Base-by-base conservation (phyloP, 106 monocot species). In the Dendrobium chrysotoxum region DNA sequence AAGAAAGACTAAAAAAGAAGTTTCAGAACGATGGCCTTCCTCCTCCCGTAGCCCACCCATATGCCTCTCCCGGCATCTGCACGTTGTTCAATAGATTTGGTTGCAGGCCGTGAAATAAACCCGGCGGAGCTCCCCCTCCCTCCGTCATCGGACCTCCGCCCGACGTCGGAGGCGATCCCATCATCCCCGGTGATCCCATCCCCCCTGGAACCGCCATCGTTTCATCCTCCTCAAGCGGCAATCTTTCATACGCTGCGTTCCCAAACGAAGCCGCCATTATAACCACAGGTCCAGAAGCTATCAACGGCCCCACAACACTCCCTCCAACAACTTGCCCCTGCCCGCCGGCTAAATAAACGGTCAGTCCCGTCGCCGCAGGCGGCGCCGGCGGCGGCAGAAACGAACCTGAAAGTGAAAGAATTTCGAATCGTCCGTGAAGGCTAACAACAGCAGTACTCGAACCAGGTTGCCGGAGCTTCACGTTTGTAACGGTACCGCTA, bases 261-360 rank as follows among this genome's bases (percentile, higher is more conserved):
- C 83, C 86, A 67, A 91, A 91, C 0, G 87, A 87, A 1, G 91
- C 88, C 11, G 91, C 86, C 91, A 91, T 91, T 72, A 91, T 79
- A 4, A 91, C 84, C 9, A 91, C 91, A 1, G 88, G 91, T 0
- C 91, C 91, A 0, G 84, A 79, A n/a, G 91, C 83, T 1, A 85
- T 42, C 35, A 91, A 53, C 12, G 85, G 70, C 7, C 91, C 88
- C 0, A 85, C 85, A 4, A 88, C 91, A 76, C 88, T 87, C n/a
- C 91, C 91, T 0, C 91, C 91, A 5, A 91, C 91, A 1, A 91
- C 87, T 79, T 91, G 91, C 10, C 91, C 91, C 73, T 91, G 91
- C 5, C 91, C 91, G 0, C 86, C 88, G 26, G 91, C 80, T 1
- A 91, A 76, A 53, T 91, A 91, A 0, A 91, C 72, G 0, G 91